Percentiles rank a stretch among this genome's conserved stretches.
Evolutionary conservation across 306 rosid species (phyloP).

Genomic region (Trifolium repens): DNA sequence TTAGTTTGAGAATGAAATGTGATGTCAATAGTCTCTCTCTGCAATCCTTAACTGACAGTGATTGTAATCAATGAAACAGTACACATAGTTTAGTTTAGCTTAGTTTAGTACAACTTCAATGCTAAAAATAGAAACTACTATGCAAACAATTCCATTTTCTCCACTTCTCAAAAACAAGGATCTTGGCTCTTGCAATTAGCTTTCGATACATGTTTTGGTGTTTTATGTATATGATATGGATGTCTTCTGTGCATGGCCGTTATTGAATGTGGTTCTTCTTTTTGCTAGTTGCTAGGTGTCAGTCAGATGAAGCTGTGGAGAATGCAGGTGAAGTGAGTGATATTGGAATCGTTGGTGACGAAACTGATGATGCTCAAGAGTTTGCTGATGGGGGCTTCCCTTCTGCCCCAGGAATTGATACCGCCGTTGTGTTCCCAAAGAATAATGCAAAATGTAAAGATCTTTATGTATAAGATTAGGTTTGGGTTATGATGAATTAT

Average conservation of each 20-base stretch:
- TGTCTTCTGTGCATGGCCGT: background rate
- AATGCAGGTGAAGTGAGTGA: background rate
- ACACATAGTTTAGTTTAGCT: no score
- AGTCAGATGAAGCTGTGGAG: constrained; percentile 20
- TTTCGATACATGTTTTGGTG: background rate
- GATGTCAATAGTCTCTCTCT: background rate
- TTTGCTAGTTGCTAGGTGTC: constrained; percentile 17
- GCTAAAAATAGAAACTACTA: background rate
- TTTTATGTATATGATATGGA: background rate
- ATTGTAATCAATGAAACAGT: background rate
- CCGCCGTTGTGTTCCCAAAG: constrained; percentile 1
- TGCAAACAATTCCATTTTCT: background rate
- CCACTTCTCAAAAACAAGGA: background rate
- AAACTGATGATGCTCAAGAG: constrained; percentile 2
- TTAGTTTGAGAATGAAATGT: background rate
- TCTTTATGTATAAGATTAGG: background rate
- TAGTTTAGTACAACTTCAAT: background rate
- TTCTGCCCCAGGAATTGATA: constrained; percentile 11
- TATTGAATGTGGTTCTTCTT: background rate
- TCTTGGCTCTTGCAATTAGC: background rate
- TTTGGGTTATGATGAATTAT: background rate
- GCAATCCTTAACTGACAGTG: background rate
- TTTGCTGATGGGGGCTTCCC: constrained; percentile 9
- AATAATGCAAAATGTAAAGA: constrained; percentile 10
- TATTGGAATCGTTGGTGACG: constrained; percentile 24